These are phyloP conservation scores for Cryomyces minteri DNA, from an alignment of 495 filamentous ascomycete species.

Conservation along the genomic window DNA sequence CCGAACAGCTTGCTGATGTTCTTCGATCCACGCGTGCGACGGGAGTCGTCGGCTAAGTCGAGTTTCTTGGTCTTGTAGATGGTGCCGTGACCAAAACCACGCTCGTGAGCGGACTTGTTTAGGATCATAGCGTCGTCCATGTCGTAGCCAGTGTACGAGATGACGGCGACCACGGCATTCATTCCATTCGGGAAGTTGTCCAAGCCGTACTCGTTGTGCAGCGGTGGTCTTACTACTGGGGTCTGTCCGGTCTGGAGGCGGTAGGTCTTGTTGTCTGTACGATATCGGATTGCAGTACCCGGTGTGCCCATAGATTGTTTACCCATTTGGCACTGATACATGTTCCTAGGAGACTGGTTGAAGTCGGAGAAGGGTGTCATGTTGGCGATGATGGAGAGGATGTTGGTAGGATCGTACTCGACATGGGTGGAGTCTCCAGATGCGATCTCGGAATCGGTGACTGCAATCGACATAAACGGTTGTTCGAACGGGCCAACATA, in stretches of 20 bases:
- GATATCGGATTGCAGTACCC: constrained; percentile 64
- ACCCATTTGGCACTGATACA: constrained; percentile 99
- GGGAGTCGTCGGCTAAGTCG: constrained; percentile 54
- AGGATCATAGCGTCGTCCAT: constrained; percentile 99
- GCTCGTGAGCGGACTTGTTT: constrained; percentile 93
- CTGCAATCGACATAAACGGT: constrained; percentile 96
- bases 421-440: constrained; percentile 81
- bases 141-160: constrained; percentile 97
- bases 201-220: constrained; percentile 90
- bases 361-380: constrained; percentile 98
- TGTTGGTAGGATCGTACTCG: constrained; percentile 88
- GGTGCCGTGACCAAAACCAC: constrained; percentile 90
- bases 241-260: constrained; percentile 90
- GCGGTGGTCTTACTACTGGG: constrained; percentile 74
- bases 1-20: constrained; percentile 43
- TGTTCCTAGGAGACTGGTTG: constrained; percentile 96
- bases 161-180: constrained; percentile 92
- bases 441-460: constrained; percentile 63
- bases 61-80: constrained; percentile 95
- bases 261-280: constrained; percentile 95
- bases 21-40: constrained; percentile 32
- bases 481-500: constrained; percentile 87
- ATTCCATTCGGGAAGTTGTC: constrained; percentile 98
- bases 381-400: constrained; percentile 93
- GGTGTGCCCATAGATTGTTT: constrained; percentile 99